Evolutionary conservation across 2,329 filamentous ascomycete species (phyloP).

Genomic region (Talaromyces albobiverticillius): DNA sequence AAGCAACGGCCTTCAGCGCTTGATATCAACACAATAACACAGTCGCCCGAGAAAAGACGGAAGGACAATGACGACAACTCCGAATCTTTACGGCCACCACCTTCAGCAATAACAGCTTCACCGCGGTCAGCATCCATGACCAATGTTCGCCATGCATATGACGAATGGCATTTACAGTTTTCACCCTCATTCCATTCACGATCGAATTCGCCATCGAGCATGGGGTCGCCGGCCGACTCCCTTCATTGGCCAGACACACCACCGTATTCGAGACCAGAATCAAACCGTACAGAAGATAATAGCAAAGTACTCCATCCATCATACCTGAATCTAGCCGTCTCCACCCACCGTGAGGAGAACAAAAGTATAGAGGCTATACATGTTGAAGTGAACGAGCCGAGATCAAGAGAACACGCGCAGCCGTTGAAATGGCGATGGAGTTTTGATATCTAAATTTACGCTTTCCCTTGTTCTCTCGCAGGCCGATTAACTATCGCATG

Average conservation of each 20-base stretch:
- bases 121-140: constrained; percentile 10
- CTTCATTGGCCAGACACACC: constrained; percentile 33
- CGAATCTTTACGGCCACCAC: constrained; percentile 1
- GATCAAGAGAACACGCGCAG: constrained; percentile 28
- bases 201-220: constrained; percentile 31
- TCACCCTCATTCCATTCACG: constrained; percentile 16
- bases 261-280: constrained; percentile 33
- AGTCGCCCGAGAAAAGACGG: not conserved
- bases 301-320: constrained; percentile 28
- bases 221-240: constrained; percentile 25
- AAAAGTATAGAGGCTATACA: constrained; percentile 36
- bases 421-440: constrained; percentile 42
- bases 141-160: constrained; percentile 14
- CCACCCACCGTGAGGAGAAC: constrained; percentile 26
- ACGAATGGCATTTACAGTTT: constrained; percentile 13
- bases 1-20: constrained; percentile 6
- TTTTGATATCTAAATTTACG: constrained; percentile 37
- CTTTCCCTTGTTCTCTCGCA: not conserved
- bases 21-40: not conserved
- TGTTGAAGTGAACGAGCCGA: constrained; percentile 35
- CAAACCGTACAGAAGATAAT: constrained; percentile 32
- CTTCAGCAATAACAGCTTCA: constrained; percentile 2
- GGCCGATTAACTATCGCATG: not conserved
- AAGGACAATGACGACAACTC: not conserved
- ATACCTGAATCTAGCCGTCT: constrained; percentile 33